phyloP scores from a whole-genome alignment of 2,329 filamentous ascomycete genomes.

The Endoconidiophora laricicola region DNA sequence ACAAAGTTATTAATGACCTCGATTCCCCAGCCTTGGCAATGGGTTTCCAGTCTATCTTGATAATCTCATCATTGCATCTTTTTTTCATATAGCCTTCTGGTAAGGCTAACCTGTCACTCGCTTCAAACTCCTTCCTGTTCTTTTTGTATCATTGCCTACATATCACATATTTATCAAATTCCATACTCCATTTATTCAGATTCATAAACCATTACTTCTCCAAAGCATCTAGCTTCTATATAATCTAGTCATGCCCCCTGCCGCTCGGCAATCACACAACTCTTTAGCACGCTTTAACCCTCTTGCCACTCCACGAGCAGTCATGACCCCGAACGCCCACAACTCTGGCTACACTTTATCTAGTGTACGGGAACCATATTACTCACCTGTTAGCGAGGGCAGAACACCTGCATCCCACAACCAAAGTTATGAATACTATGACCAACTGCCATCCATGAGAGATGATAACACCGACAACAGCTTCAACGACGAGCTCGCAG shows the following conservation, averaged over 20 bases:
- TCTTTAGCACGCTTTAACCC: constrained; percentile 13
- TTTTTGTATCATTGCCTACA: neutral
- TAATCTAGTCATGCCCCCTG: constrained; percentile 27
- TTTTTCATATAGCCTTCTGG: constrained; percentile 13
- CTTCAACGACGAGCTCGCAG: constrained; percentile 2
- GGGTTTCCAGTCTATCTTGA: neutral
- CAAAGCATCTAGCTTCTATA: too few relatives aligned
- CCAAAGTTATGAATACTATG: constrained; percentile 11
- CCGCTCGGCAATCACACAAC: constrained; percentile 24
- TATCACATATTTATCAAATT: constrained; percentile 2
- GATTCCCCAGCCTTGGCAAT: too few relatives aligned
- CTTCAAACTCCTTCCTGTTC: neutral
- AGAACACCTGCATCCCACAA: constrained; percentile 5
- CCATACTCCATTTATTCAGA: constrained; percentile 3
- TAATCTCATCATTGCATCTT: neutral
- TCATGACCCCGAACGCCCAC: constrained; percentile 2
- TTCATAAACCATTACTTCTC: neutral
- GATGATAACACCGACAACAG: constrained; percentile 6
- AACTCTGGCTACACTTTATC: constrained; percentile 7
- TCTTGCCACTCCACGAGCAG: neutral
- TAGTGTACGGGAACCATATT: constrained; percentile 9
- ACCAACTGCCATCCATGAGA: constrained; percentile 3
- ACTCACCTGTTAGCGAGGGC: constrained; percentile 12
- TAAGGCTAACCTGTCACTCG: constrained; percentile 6
- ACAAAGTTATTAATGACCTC: neutral